phyloP scores from a whole-genome alignment of 345 rosid genomes.

The Draba incana region DNA sequence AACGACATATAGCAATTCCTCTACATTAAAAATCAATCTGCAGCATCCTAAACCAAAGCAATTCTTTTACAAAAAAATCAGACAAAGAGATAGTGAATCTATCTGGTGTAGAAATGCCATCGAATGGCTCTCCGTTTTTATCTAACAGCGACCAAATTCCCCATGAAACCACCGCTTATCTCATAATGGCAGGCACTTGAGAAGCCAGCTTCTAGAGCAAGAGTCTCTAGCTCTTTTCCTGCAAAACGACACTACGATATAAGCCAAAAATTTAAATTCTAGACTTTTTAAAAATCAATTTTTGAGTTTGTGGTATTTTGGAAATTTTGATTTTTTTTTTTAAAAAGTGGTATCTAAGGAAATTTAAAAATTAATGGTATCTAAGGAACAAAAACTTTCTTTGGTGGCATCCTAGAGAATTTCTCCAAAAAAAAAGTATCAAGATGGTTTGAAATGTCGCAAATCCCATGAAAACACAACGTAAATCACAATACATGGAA shows the following conservation, averaged over 20 bases:
- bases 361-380: too few species aligned
- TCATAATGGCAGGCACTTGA: constrained; percentile 65
- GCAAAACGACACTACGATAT: not conserved
- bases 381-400: too few species aligned
- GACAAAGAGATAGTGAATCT: not conserved
- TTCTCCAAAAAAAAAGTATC: too few species aligned
- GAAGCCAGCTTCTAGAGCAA: constrained; percentile 77
- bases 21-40: constrained; percentile 8
- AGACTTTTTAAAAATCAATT: too few species aligned
- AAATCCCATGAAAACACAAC: not conserved
- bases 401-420: too few species aligned
- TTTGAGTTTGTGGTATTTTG: too few species aligned
- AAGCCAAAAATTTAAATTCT: too few species aligned
- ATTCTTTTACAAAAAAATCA: not conserved
- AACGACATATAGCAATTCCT: too few species aligned
- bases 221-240: constrained; percentile 83
- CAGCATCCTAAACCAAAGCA: constrained; percentile 8
- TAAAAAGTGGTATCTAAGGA: too few species aligned
- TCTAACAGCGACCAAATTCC: constrained; percentile 70
- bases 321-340: too few species aligned
- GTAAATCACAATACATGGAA: not conserved
- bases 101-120: not conserved
- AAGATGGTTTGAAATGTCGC: not conserved
- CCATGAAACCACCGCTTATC: constrained; percentile 84
- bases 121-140: constrained; percentile 28